phyloP scores from a whole-genome alignment of 768 basidiomycete genomes.

The Mycena polygramma region DNA sequence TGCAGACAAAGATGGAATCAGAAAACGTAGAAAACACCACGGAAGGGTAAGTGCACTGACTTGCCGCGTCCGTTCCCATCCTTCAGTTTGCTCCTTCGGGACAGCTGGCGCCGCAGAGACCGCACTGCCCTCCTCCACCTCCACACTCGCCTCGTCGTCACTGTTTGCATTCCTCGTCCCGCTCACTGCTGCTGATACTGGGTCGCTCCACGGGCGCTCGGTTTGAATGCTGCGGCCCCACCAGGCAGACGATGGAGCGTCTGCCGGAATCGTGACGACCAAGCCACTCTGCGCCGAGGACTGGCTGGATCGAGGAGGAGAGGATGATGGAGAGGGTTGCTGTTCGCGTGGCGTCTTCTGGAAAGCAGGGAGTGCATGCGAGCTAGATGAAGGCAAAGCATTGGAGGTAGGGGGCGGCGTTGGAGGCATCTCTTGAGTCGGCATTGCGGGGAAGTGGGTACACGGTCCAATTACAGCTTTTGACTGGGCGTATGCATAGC shows the following conservation, averaged over 20 bases:
- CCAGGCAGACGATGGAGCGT: slow-evolving; percentile 36
- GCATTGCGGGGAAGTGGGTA: slow-evolving; percentile 30
- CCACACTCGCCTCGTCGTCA: too few relatives aligned
- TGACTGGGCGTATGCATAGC: slow-evolving; percentile 23
- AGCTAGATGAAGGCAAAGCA: slow-evolving; percentile 23
- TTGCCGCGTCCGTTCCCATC: slow-evolving; percentile 48
- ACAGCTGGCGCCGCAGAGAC: slow-evolving; percentile 33
- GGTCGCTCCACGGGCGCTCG: slow-evolving; percentile 37
- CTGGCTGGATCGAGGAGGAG: slow-evolving; percentile 22
- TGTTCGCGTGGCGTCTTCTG: slow-evolving; percentile 28
- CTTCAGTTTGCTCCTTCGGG: slow-evolving; percentile 49
- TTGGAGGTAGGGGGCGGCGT: slow-evolving; percentile 32
- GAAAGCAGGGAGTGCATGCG: slow-evolving; percentile 26
- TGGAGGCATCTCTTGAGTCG: slow-evolving; percentile 19
- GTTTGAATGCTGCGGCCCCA: slow-evolving; percentile 30
- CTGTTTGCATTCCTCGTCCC: slow-evolving; percentile 1
- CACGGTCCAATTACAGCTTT: slow-evolving; percentile 10
- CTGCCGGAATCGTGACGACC: slow-evolving; percentile 11
- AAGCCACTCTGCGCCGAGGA: not conserved
- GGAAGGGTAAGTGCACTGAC: slow-evolving; percentile 32
- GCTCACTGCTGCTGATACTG: slow-evolving; percentile 7
- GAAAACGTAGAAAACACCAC: not conserved
- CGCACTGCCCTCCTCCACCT: not conserved
- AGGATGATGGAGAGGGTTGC: slow-evolving; percentile 10
- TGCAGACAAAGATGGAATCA: slow-evolving; percentile 21